Base-by-base conservation (phyloP, 345 rosid species). In the Trapa bicornis region DNA sequence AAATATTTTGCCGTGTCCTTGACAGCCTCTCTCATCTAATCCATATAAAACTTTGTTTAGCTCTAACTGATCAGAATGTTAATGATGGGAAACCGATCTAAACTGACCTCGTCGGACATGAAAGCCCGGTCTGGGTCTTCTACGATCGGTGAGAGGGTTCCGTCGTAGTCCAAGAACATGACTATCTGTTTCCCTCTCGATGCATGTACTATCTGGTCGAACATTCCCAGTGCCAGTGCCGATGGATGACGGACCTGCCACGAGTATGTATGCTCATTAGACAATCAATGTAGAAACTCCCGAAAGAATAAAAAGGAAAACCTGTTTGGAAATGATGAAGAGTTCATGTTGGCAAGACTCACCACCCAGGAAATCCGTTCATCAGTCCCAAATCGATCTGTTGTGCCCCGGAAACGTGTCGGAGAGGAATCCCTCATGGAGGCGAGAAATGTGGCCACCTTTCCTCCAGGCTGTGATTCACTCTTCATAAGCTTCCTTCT, bases 371-470 rank as follows among this genome's bases (percentile, higher is more conserved):
- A 80, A 35, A 35, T 70, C 61, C 77, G 74, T 0, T 74, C 74
- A 1, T 83, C 80, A 48, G 70, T 73, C 47, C 84, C 83, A 0
- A 13, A 45, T 11, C 0, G 48, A 11, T 1, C 7, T 1, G 48
- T 13, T 45, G 48, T 45, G 69, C 52, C 71, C 73, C 80, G 82
- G 72, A 70, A 61, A 47, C 88, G 92, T 53, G 96, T 79, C 36
- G 99, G 99, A 2, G 99, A 94, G 61, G 96, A 87, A 68, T 86
- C 89, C 79, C 89, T 86, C 96, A 91, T 87, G 2, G 96, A 89
- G 68, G 89, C 91, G 35, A 91, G 76, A 22, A 22, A 22, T 22
- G 29, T 22, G 29, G 29, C 29, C 29, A 22, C 29, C 29, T 22
- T 22, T 22, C 29, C 29, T 22, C 29, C 29, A 0, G 29, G 29